Conservation (phyloP, 805 yeast species). For the Ogataea wickerhamii region DNA sequence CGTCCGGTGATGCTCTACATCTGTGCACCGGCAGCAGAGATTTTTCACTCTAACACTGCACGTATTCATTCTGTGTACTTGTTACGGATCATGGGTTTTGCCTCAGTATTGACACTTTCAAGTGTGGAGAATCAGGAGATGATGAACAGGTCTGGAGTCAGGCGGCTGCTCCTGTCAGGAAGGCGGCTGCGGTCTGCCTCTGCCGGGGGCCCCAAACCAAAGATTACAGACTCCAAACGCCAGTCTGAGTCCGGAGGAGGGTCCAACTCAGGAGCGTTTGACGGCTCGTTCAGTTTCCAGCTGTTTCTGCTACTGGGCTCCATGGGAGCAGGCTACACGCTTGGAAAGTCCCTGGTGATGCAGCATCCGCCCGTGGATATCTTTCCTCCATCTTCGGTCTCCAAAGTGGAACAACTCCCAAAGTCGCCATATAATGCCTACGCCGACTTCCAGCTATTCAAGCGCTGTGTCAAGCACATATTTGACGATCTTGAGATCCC, state of each 20-base stretch:
- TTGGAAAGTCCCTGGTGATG: conserved; percentile 25
- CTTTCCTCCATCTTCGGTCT: conserved; percentile 28
- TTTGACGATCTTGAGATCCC: conserved; percentile 21
- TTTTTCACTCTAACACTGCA: too few relatives aligned
- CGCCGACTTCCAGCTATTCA: conserved; percentile 25
- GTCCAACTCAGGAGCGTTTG: conserved; percentile 9
- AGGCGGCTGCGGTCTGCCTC: background rate
- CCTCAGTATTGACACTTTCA: too few relatives aligned
- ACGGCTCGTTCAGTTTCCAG: conserved; percentile 26
- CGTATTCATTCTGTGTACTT: too few relatives aligned
- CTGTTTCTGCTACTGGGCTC: conserved; percentile 28
- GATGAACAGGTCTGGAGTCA: background rate
- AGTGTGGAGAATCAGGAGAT: too few relatives aligned
- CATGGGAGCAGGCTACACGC: conserved; percentile 33
- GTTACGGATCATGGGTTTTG: too few relatives aligned
- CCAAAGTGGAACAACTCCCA: conserved; percentile 19
- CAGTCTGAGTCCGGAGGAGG: conserved; percentile 8
- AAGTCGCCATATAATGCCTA: conserved; percentile 14
- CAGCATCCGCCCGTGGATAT: conserved; percentile 28
- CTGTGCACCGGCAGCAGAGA: too few relatives aligned
- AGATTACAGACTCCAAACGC: background rate
- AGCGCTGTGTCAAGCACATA: conserved; percentile 26
- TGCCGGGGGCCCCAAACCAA: background rate
- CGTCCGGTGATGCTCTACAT: too few relatives aligned
- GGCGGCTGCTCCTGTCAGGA: background rate